phyloP scores from a whole-genome alignment of 345 rosid species.

The Schrenkiella parvula region DNA sequence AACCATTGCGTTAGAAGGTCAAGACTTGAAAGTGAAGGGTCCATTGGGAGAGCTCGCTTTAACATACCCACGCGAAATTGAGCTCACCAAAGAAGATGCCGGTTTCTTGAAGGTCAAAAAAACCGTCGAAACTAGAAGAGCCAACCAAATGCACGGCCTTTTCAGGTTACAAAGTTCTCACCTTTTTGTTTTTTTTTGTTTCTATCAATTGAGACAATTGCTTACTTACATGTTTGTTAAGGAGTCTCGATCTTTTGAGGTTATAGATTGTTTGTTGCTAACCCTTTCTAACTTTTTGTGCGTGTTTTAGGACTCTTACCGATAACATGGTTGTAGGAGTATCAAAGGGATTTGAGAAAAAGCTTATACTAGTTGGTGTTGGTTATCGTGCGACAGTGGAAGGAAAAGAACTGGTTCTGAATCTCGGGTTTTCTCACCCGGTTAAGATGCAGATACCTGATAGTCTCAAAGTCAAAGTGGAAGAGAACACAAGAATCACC shows the following conservation, averaged over 20 bases:
- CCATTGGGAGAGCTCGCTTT: conserved; percentile 80
- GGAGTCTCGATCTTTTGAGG: background rate
- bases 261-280: background rate
- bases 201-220: background rate
- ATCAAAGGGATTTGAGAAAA: conserved; percentile 89
- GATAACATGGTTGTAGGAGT: conserved; percentile 97
- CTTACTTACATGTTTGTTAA: background rate
- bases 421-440: conserved; percentile 91
- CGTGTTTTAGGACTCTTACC: conserved; percentile 60
- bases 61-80: conserved; percentile 76
- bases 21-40: conserved; percentile 72
- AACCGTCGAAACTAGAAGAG: conserved; percentile 85
- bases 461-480: conserved; percentile 70
- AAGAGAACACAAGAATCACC: conserved; percentile 71
- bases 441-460: conserved; percentile 82
- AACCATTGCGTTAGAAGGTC: conserved; percentile 65
- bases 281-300: background rate
- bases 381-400: conserved; percentile 84
- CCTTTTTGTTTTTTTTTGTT: background rate
- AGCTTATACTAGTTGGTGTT: conserved; percentile 76
- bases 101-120: conserved; percentile 60
- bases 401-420: conserved; percentile 75
- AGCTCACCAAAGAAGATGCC: conserved; percentile 61
- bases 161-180: conserved; percentile 58
- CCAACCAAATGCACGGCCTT: conserved; percentile 96